Evolutionary conservation across 2,329 filamentous ascomycete species (phyloP).

Genomic region (Colletotrichum cereale): DNA sequence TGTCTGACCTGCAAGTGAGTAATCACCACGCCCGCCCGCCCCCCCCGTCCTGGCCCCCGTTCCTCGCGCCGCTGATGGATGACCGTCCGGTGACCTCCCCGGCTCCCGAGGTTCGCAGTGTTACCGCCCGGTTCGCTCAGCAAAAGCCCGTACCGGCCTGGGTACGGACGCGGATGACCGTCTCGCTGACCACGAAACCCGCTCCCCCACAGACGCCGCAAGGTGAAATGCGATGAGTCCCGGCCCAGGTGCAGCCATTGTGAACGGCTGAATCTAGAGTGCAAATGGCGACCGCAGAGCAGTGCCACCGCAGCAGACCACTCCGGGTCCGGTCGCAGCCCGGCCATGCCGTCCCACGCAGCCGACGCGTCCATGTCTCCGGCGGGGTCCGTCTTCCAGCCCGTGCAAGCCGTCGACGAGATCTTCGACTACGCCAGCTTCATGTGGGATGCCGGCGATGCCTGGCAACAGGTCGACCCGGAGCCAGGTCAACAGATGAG

Average conservation of each 20-base stretch:
- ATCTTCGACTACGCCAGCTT: slow-evolving; percentile 62
- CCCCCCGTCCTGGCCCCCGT: no score
- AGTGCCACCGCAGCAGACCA: slow-evolving; percentile 34
- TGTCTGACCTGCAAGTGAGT: slow-evolving; percentile 62
- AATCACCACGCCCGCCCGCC: neutral
- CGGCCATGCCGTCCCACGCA: slow-evolving; percentile 44
- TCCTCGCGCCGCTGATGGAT: neutral
- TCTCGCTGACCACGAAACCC: slow-evolving; percentile 10
- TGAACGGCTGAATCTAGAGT: slow-evolving; percentile 65
- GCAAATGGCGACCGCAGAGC: slow-evolving; percentile 59
- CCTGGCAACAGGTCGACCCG: slow-evolving; percentile 48
- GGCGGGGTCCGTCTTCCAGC: slow-evolving; percentile 44
- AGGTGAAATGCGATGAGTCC: slow-evolving; percentile 67
- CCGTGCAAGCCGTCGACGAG: slow-evolving; percentile 53
- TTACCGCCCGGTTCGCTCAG: neutral
- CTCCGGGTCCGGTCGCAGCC: slow-evolving; percentile 42
- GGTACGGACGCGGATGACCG: neutral
- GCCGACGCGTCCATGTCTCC: slow-evolving; percentile 46
- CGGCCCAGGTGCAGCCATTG: slow-evolving; percentile 66
- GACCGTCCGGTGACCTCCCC: slow-evolving; percentile 4
- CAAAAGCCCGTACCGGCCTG: neutral
- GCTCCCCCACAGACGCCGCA: slow-evolving; percentile 58
- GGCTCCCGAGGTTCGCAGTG: neutral
- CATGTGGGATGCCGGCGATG: slow-evolving; percentile 58
- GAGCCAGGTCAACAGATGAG: slow-evolving; percentile 37